These are phyloP conservation scores for Boletellus emodensis DNA, from an alignment of 768 basidiomycete species.

Conservation along the genomic window DNA sequence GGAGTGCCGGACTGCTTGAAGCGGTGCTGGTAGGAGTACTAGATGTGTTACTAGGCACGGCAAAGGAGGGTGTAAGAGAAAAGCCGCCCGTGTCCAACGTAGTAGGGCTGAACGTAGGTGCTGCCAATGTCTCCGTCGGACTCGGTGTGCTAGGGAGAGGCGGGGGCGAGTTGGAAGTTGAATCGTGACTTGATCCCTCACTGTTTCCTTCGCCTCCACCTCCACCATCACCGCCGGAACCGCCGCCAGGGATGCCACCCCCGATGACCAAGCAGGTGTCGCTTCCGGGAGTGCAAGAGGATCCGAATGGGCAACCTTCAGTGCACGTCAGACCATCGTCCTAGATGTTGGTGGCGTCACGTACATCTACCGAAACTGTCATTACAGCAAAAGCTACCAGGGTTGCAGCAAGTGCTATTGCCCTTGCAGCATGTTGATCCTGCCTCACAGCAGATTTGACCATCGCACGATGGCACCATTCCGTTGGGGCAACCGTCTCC, in stretches of 20 bases:
- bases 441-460: constrained; percentile 6
- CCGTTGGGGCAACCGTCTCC: constrained; percentile 8
- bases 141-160: not conserved
- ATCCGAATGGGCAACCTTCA: constrained; percentile 18
- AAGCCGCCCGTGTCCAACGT: not conserved
- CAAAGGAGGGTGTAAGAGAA: not conserved
- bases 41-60: not conserved
- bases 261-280: constrained; percentile 3
- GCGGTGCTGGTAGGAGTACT: not conserved
- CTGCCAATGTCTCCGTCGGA: not conserved
- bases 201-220: not conserved
- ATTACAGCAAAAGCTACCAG: constrained; percentile 17
- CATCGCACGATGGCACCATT: constrained; percentile 11
- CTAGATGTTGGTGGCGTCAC: not conserved
- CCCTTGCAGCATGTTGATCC: constrained; percentile 13
- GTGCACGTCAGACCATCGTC: not conserved
- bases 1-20: not conserved
- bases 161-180: too few species aligned
- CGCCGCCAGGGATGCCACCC: not conserved
- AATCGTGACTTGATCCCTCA: not conserved
- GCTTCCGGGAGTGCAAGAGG: constrained; percentile 1
- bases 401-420: constrained; percentile 4
- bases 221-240: constrained; percentile 1
- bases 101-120: not conserved
- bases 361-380: constrained; percentile 22